A percentile compares a stretch with the other conserved stretches of the same genome.
Evolutionary conservation across 768 basidiomycete genomes (phyloP).

Genomic region (Arthromyces matolae): DNA sequence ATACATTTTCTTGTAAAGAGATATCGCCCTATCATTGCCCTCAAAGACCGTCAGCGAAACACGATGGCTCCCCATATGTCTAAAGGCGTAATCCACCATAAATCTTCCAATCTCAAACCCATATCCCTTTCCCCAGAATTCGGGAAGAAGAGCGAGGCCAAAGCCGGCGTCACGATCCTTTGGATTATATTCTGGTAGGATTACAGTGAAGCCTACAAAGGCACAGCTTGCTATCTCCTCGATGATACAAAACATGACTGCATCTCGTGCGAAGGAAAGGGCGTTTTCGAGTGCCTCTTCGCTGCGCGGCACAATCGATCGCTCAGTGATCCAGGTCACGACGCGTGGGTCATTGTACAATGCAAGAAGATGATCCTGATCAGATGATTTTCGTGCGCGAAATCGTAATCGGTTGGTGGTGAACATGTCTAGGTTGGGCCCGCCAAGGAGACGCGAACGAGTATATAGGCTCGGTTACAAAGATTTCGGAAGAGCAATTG

Average conservation of each 20-base stretch:
- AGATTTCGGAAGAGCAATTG: no score
- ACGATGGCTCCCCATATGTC: conserved; percentile 36
- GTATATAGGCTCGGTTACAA: no score
- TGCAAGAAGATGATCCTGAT: conserved; percentile 28
- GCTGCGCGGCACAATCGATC: conserved; percentile 8
- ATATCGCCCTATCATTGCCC: conserved; percentile 33
- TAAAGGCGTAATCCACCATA: conserved; percentile 38
- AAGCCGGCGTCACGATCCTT: conserved; percentile 16
- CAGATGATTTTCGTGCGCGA: conserved; percentile 28
- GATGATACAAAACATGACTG: conserved; percentile 15
- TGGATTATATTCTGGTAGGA: conserved; percentile 6
- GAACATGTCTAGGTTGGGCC: conserved; percentile 13
- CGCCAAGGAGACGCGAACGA: background rate
- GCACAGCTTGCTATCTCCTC: conserved; percentile 8
- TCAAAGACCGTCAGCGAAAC: conserved; percentile 37
- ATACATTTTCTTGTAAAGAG: no score
- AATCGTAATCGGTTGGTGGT: conserved; percentile 31
- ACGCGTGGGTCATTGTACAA: no score
- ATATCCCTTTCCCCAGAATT: conserved; percentile 38
- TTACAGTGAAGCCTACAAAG: conserved; percentile 11
- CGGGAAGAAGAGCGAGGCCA: background rate
- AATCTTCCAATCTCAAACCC: conserved; percentile 39
- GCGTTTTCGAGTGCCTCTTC: background rate
- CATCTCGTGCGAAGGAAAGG: background rate
- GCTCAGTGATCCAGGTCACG: conserved; percentile 11